phyloP scores from a whole-genome alignment of 2,329 filamentous ascomycete species.

The Coleophoma crateriformis region DNA sequence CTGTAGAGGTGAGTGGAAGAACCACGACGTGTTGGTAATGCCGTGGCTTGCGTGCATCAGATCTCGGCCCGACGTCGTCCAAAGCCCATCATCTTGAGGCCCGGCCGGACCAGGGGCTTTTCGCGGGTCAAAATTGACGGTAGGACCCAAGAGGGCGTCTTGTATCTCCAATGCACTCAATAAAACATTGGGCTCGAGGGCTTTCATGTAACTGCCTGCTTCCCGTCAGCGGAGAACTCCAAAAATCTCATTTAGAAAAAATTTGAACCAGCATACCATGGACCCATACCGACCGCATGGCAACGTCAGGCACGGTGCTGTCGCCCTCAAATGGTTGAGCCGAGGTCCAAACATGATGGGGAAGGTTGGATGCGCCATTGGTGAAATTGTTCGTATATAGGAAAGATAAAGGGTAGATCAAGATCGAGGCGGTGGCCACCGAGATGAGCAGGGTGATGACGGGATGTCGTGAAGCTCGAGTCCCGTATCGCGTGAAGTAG shows the following conservation, averaged over 20 bases:
- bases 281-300: constrained; percentile 78
- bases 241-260: not conserved
- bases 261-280: constrained; percentile 44
- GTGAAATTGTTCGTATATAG: constrained; percentile 68
- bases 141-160: constrained; percentile 59
- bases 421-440: constrained; percentile 62
- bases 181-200: constrained; percentile 60
- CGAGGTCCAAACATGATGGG: constrained; percentile 77
- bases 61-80: constrained; percentile 36
- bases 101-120: constrained; percentile 15
- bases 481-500: constrained; percentile 64
- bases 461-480: constrained; percentile 66
- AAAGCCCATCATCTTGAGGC: constrained; percentile 18
- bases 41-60: constrained; percentile 54
- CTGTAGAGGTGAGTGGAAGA: constrained; percentile 76
- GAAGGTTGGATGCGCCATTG: constrained; percentile 65
- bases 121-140: constrained; percentile 48
- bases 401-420: constrained; percentile 72
- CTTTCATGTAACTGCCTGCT: constrained; percentile 63
- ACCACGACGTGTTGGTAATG: constrained; percentile 61
- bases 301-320: constrained; percentile 54
- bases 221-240: constrained; percentile 6
- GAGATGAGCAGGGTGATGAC: constrained; percentile 68
- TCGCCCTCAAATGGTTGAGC: constrained; percentile 56
- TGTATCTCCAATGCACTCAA: constrained; percentile 64